These are phyloP conservation scores for Pterocarpus macrocarpus DNA, from an alignment of 306 rosid genomes.

Conservation along the genomic window DNA sequence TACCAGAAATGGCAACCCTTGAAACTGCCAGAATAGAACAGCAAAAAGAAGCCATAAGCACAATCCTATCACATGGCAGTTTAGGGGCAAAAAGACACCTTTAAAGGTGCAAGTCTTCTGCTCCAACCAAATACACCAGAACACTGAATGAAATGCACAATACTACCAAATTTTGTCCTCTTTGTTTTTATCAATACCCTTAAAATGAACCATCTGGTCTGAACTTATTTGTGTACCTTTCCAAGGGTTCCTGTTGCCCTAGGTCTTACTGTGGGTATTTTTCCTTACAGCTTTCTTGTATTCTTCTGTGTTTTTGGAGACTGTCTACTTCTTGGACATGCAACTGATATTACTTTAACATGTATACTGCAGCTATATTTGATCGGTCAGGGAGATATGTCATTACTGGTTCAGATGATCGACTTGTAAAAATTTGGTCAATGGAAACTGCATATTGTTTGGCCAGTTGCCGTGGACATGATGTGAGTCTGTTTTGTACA, in stretches of 20 bases:
- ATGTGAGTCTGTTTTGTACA: constrained; percentile 65
- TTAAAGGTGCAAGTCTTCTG: not conserved
- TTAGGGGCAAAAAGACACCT: constrained; percentile 15
- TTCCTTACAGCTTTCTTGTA: constrained; percentile 32
- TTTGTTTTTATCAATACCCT: no score
- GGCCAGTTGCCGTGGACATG: constrained; percentile 99
- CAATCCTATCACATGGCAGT: constrained; percentile 18
- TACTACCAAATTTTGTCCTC: not conserved
- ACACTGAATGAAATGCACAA: constrained; percentile 20
- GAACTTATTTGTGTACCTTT: constrained; percentile 40
- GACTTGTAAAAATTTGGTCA: constrained; percentile 97
- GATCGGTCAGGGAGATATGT: constrained; percentile 96
- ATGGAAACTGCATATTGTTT: constrained; percentile 98
- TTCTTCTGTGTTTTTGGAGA: constrained; percentile 36
- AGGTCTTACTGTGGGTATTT: constrained; percentile 24
- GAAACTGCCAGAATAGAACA: constrained; percentile 11
- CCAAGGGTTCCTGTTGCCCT: constrained; percentile 16
- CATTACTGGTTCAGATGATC: constrained; percentile 97
- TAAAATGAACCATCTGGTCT: not conserved
- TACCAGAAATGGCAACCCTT: not conserved
- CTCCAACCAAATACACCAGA: constrained; percentile 17
- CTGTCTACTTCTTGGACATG: constrained; percentile 35
- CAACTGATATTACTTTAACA: constrained; percentile 48
- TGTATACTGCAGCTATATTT: constrained; percentile 79
- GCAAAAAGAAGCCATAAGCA: constrained; percentile 26